Percentiles rank a stretch among this genome's conserved stretches.
Evolutionary conservation across 2,329 filamentous ascomycete genomes (phyloP).

Genomic region (Penicillium brasilianum): DNA sequence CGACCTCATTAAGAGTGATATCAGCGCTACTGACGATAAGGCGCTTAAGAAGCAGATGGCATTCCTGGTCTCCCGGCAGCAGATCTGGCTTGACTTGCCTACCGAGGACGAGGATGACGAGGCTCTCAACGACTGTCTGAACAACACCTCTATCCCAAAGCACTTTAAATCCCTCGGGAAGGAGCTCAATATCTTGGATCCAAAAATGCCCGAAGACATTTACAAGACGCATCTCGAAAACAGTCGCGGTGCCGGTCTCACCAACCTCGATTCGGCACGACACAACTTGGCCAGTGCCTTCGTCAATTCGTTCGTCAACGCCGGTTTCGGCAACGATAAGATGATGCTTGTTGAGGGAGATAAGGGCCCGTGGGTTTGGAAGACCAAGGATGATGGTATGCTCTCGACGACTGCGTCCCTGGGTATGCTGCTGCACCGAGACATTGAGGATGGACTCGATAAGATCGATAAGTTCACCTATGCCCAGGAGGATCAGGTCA

Average conservation of each 20-base stretch:
- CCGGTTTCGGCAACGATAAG: slow-evolving; percentile 93
- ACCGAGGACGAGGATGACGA: slow-evolving; percentile 69
- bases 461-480: slow-evolving; percentile 96
- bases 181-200: slow-evolving; percentile 94
- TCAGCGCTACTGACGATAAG: slow-evolving; percentile 78
- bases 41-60: slow-evolving; percentile 90
- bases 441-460: slow-evolving; percentile 88
- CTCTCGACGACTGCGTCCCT: slow-evolving; percentile 93
- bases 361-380: slow-evolving; percentile 96
- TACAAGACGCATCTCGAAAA: slow-evolving; percentile 99
- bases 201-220: slow-evolving; percentile 96
- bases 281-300: slow-evolving; percentile 96
- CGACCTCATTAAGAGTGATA: slow-evolving; percentile 79
- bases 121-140: slow-evolving; percentile 79
- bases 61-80: slow-evolving; percentile 88
- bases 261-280: slow-evolving; percentile 91
- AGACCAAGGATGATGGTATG: slow-evolving; percentile 98
- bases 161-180: slow-evolving; percentile 94
- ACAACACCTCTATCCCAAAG: slow-evolving; percentile 84
- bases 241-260: slow-evolving; percentile 87
- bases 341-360: slow-evolving; percentile 92
- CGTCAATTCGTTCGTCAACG: slow-evolving; percentile 96
- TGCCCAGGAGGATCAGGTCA: slow-evolving; percentile 78
- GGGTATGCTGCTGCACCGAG: slow-evolving; percentile 90
- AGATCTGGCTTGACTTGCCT: slow-evolving; percentile 76